Base-by-base conservation (phyloP, 306 rosid genomes). In the Trifolium fragiferum region DNA sequence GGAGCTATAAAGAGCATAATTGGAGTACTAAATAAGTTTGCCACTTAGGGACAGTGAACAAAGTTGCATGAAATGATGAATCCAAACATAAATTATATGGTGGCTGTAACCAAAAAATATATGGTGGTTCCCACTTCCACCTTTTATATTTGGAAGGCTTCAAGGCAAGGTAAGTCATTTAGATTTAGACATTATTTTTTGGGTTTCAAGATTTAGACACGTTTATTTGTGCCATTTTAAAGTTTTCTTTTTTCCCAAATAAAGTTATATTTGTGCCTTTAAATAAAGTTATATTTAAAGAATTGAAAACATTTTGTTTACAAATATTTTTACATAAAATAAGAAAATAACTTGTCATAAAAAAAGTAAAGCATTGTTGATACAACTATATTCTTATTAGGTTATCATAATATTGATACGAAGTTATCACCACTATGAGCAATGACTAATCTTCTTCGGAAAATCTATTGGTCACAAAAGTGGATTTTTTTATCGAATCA, bases 81-180 rank as follows among this genome's bases (percentile, higher is more conserved):
- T 13, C n/a, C 6, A 32, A 59, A 37, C 41, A 10, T 19, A 70
- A 74, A 16, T 6, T 16, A 9, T 6, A n/a, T 16, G 33, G 60
- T 60, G 59, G 47, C 43, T 59, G 38, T 35, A 35, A 35, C 38
- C 38, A 35, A 35, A 35, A 35, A 37, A 10, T 16, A 15, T 6
- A n/a, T 18, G 35, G 60, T 46, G 59, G 47, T 73, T 59, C 70
- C 67, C 20, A 73, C 69, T 73, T 59, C 60, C 67, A 18, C 46
- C 47, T 60, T 60, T 25, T 58, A 44, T 23, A 7, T 73, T 44
- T 60, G 47, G 50, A 30, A 46, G 70, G 12, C 70, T 46, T 73
- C 19, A 7, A 1, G 16, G 8, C 40, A 37, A 37, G 40, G 40
- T 8, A 37, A 37, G 40, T 10, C 40, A 37, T 37, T 37, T 37